Base-by-base conservation (phyloP, 495 filamentous ascomycete genomes). In the Aspergillus biplanus region DNA sequence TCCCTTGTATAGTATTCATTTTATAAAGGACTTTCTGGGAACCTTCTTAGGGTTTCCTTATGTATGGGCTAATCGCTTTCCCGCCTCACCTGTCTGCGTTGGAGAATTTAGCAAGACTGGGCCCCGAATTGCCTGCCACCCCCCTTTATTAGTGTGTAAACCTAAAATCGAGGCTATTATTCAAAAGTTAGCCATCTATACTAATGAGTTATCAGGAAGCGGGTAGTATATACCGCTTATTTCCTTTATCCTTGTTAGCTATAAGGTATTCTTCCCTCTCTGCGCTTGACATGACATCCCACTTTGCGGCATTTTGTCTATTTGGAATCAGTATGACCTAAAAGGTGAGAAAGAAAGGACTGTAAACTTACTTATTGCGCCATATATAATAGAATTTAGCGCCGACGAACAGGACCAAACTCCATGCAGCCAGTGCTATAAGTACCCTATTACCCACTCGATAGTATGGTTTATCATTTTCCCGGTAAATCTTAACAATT, bases 391-490 rank as follows among this genome's bases (percentile, higher is more conserved):
- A 92, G 3, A 72, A 61, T 71, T 89, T 91, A 6, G 84, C 79
- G 0, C 68, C 62, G 21, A 87, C 54, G 56, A 88, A 87, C 5
- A 90, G 64, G 1, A 79, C 54, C 7, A 90, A 74, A 62, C 89
- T 88, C 16, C 76, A 80, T 0, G 73, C 64, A 6, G 80, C 67
- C 15, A 92, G 68, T 7, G 71, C 83, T 16, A 92, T 78, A 16
- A 92, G 75, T 6, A 88, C 83, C 27, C 80, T 83, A 69, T 92
- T 91, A 7, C 90, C 90, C 2, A 78, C 79, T 46, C 81, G 84
- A 62, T 93, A 91, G 16, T 82, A 72, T 0, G 89, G 89, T 52
- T 85, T 85, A 69, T 92, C 89, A 27, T 84, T 69, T n/a, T 78
- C 74, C 7, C 82, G 83, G 65, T 91, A 92, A 59, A 90, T 87